Conservation (phyloP, 768 basidiomycete species). For the Mrakia hoshinonis region DNA sequence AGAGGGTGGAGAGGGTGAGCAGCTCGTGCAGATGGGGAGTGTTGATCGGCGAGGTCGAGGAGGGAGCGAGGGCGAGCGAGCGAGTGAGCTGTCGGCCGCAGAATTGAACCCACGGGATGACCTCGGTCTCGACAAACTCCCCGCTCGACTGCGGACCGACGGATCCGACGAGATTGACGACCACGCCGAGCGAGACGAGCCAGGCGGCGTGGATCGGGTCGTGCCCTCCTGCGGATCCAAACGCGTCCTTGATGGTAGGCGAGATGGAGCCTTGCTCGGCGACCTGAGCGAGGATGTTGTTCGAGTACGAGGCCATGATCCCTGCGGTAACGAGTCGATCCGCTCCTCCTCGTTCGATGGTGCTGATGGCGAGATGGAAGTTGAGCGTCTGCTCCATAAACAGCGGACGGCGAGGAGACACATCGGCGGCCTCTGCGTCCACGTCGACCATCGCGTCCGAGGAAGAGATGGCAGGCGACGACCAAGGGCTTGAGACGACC, state of each 20-base stretch:
- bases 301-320: constrained; percentile 69
- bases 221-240: constrained; percentile 64
- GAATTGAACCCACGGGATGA: constrained; percentile 73
- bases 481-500: constrained; percentile 47
- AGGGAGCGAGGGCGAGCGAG: constrained; percentile 63
- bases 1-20: constrained; percentile 67
- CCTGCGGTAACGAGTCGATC: constrained; percentile 80
- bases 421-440: constrained; percentile 35
- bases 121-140: constrained; percentile 69
- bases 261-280: constrained; percentile 68
- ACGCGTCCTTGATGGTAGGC: constrained; percentile 44
- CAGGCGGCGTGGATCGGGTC: constrained; percentile 73
- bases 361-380: constrained; percentile 78
- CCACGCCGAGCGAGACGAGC: constrained; percentile 72
- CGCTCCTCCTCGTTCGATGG: constrained; percentile 58
- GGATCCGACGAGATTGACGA: constrained; percentile 60
- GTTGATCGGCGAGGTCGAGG: constrained; percentile 63
- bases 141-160: constrained; percentile 52
- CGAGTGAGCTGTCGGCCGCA: constrained; percentile 71
- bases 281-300: constrained; percentile 66
- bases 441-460: background rate
- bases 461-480: background rate
- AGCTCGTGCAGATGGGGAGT: constrained; percentile 71
- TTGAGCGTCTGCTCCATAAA: constrained; percentile 66
- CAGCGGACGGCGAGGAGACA: constrained; percentile 45